phyloP scores from a whole-genome alignment of 2,329 filamentous ascomycete genomes.

The Pseudogymnoascus sp. region DNA sequence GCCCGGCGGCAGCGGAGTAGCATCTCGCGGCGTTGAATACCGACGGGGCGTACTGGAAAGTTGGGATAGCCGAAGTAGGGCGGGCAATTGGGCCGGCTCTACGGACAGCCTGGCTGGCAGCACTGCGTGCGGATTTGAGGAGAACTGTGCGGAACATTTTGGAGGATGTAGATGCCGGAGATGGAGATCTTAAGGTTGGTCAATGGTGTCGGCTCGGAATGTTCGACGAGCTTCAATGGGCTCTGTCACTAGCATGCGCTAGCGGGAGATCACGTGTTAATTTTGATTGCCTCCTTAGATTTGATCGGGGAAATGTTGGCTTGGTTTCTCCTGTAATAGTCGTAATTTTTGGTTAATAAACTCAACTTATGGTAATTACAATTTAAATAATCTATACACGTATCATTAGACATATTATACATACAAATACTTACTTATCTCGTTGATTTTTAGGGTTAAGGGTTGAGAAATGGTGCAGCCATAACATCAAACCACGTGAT shows the following conservation, averaged over 20 bases:
- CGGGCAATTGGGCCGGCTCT: constrained; percentile 48
- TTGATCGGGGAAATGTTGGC: background rate
- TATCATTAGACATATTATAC: background rate
- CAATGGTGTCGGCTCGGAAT: constrained; percentile 8
- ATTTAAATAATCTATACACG: background rate
- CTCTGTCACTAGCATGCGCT: constrained; percentile 8
- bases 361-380: background rate
- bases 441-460: constrained; percentile 1
- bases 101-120: constrained; percentile 42
- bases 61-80: constrained; percentile 54
- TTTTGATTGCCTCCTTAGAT: background rate
- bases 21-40: constrained; percentile 65
- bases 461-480: background rate
- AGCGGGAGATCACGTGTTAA: background rate
- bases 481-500: constrained; percentile 1
- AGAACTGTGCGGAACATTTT: constrained; percentile 87
- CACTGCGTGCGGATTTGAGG: constrained; percentile 62
- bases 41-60: constrained; percentile 55
- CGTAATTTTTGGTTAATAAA: background rate
- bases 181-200: constrained; percentile 9
- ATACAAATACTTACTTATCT: background rate
- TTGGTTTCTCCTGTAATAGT: background rate
- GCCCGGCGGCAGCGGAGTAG: constrained; percentile 76
- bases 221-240: constrained; percentile 9
- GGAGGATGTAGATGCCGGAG: constrained; percentile 24